Base-by-base conservation (phyloP, 2,329 filamentous ascomycete genomes). In the Talaromyces sp. region DNA sequence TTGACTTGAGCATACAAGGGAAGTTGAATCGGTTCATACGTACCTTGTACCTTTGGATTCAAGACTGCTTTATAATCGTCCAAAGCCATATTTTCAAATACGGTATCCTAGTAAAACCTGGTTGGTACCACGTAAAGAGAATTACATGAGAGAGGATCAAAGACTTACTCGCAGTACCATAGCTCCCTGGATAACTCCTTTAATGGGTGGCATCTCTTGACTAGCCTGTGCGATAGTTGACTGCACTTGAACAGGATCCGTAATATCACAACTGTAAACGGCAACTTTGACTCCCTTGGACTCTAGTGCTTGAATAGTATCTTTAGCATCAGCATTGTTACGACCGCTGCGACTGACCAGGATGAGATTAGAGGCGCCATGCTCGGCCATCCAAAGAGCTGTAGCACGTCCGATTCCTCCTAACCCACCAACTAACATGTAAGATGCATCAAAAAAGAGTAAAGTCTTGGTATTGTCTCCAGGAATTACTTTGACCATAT, bases 51-150 rank as follows among this genome's bases (percentile, higher is more conserved):
- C 67, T 84, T 84, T 1, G 80, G 77, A 17, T 68, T 68, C 2
- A 79, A 71, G 0, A 76, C 76, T 2, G 68, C 71, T 6, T 71
- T 71, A 72, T 76, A 83, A 43, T 81, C 72, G 2, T 73, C 69
- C 34, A 76, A 76, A 0, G 70, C 72, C 76, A 83, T 80, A 10
- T 79, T 77, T 29, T 77, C 72, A 58, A 80, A 80, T 5, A 78
- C n/a, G 0, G 17, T 17, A 45, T 22, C 22, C n/a, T 58, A 40
- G 56, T 63, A 53, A 61, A 25, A n/a, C 7, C 2, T 17, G 25
- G 25, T 54, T 19, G 34, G 25, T 54, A 34, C 13, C 25, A 17
- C 29, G 34, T 25, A 34, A 17, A 25, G 29, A 40, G 1, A 54
- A 58, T 40, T 13, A 4, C 15, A 36, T 31, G 13, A 47, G 3